Evolutionary conservation across 2,329 filamentous ascomycete genomes (phyloP), one percentile per base, ranked within the genome.

Genomic region (Trichoderma atrobrunneum): DNA sequence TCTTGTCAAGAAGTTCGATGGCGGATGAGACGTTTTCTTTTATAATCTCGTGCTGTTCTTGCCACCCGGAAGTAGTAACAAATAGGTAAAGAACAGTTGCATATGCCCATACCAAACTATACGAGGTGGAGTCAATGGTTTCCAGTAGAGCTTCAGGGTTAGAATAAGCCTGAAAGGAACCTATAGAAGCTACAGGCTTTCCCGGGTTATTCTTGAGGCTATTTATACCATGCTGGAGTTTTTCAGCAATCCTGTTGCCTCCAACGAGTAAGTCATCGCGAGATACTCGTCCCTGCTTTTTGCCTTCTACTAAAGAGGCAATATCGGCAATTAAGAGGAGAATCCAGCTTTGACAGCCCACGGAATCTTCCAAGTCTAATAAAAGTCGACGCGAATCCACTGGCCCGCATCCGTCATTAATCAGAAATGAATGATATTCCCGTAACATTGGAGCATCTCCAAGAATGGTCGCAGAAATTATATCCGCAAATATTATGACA

Each of bases 401-500:
- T 14, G n/a, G 14, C 7, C 14, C 6, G 4, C 18, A 11, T 36
- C 28, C 24, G 5, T 43, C 28, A 26, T 69, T 34, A 24, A 69
- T 51, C n/a, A 69, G 21, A 21, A 24, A n/a, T 1, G 56, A 7
- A 30, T 69, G 32, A 30, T 61, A 61, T 4, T 69, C 66, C 7
- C n/a, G 28, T 26, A 69, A 14, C 21, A 51, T 34, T 1, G 66
- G 66, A 5, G 28, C 8, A 24, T 34, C 36, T 14, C 66, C 36
- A 16, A 60, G 7, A n/a, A 32, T 69, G 5, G 66, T 69, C 7
- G 56, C 66, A 32, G 54, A 69, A 26, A 77, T 36, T 0, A 75
- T 71, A n/a, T 76, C 75, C 1, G 61, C 68, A 7, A 57, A 81
- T 4, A 84, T 67, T 0, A 85, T 75, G 11, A 77, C 75, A 1